A percentile compares a stretch with the other conserved stretches of the same genome.
Evolutionary conservation across 768 basidiomycete species (phyloP).

Genomic region (Pholiota microspora): DNA sequence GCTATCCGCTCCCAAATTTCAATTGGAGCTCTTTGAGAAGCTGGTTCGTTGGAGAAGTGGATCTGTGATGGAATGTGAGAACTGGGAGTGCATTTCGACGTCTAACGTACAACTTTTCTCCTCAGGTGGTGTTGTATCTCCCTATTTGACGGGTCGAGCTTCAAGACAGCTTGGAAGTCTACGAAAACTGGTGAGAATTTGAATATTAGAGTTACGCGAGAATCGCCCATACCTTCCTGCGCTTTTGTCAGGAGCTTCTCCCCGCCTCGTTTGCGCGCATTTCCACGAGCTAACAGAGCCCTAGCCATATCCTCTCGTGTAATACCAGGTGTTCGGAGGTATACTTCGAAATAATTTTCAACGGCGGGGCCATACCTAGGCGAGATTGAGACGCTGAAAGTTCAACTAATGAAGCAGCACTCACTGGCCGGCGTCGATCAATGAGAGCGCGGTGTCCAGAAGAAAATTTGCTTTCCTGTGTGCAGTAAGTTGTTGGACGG

Average conservation of each 20-base stretch:
- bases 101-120: slow-evolving; percentile 41
- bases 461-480: slow-evolving; percentile 48
- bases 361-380: slow-evolving; percentile 61
- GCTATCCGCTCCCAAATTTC: slow-evolving; percentile 74
- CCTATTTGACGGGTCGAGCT: slow-evolving; percentile 58
- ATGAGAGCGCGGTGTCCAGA: slow-evolving; percentile 44
- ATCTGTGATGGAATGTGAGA: slow-evolving; percentile 34
- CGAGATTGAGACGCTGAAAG: slow-evolving; percentile 1
- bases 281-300: slow-evolving; percentile 58
- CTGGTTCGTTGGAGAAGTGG: slow-evolving; percentile 51
- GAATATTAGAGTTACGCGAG: background rate
- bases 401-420: slow-evolving; percentile 19
- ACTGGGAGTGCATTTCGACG: background rate
- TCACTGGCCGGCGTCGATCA: slow-evolving; percentile 51
- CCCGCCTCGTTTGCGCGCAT: slow-evolving; percentile 54
- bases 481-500: slow-evolving; percentile 43
- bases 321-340: slow-evolving; percentile 58
- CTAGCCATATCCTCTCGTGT: slow-evolving; percentile 46
- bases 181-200: background rate
- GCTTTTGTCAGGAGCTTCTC: slow-evolving; percentile 56
- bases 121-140: slow-evolving; percentile 51
- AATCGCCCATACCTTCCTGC: slow-evolving; percentile 47
- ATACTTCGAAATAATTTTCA: slow-evolving; percentile 66
- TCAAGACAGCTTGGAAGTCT: slow-evolving; percentile 62
- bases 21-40: slow-evolving; percentile 57